A percentile compares a stretch with the other conserved stretches of the same genome.
phyloP scores from a whole-genome alignment of 306 rosid genomes.

The Malus fusca region DNA sequence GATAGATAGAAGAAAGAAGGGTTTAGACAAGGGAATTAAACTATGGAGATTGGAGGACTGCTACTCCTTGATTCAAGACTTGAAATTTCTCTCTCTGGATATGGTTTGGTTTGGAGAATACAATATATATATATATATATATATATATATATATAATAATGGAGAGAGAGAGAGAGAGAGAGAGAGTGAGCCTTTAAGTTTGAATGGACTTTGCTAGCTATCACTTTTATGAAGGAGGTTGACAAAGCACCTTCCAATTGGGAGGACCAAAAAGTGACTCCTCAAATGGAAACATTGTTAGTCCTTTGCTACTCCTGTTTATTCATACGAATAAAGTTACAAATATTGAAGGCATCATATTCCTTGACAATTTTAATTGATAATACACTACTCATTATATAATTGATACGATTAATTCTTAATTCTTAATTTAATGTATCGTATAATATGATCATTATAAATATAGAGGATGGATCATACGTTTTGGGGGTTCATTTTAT shows the following conservation, averaged over 20 bases:
- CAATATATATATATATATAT: constrained; percentile 12
- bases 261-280: constrained; percentile 54
- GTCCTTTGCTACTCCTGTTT: constrained; percentile 31
- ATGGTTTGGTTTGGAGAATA: neutral
- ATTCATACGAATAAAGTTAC: neutral
- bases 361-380: neutral
- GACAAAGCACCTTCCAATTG: constrained; percentile 67
- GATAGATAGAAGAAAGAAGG: neutral
- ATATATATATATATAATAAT: constrained; percentile 17
- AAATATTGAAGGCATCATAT: neutral
- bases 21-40: neutral
- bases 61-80: constrained; percentile 12
- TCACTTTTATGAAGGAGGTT: constrained; percentile 62
- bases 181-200: constrained; percentile 46
- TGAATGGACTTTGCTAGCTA: constrained; percentile 42
- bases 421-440: too few relatives aligned
- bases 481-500: too few relatives aligned
- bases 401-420: too few relatives aligned
- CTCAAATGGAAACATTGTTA: constrained; percentile 47
- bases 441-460: too few relatives aligned
- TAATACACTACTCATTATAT: neutral
- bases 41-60: neutral
- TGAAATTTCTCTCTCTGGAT: constrained; percentile 16
- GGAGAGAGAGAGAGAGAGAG: neutral
- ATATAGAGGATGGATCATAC: too few relatives aligned